Evolutionary conservation across 495 filamentous ascomycete genomes (phyloP).

Genomic region (Aspergillus bridgeri): DNA sequence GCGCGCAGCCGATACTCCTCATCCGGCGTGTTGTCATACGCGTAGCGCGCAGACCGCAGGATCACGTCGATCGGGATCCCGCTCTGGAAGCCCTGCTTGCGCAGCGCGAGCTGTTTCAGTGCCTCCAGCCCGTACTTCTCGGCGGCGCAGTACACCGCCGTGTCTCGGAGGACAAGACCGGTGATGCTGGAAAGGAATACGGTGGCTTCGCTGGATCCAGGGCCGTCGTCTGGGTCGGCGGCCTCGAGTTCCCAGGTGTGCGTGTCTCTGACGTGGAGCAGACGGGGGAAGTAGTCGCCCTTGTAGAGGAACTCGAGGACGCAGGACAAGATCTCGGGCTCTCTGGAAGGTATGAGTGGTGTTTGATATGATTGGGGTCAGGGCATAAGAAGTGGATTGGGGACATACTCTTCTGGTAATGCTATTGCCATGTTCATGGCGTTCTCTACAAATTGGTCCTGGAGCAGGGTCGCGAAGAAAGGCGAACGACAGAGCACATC

Average conservation of each 20-base stretch:
- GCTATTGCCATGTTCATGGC: conserved; percentile 53
- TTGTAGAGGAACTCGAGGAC: conserved; percentile 70
- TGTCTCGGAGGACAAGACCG: conserved; percentile 78
- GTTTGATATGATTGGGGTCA: neutral
- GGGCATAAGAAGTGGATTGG: neutral
- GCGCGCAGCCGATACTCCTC: conserved; percentile 85
- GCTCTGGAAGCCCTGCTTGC: conserved; percentile 86
- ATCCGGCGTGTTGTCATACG: conserved; percentile 91
- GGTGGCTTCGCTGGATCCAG: conserved; percentile 68
- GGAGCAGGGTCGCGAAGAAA: conserved; percentile 53
- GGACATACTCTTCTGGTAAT: conserved; percentile 56
- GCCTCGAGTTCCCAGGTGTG: conserved; percentile 69
- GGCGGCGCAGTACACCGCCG: conserved; percentile 86
- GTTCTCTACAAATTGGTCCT: conserved; percentile 56
- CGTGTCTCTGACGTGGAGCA: conserved; percentile 46
- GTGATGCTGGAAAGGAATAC: conserved; percentile 65
- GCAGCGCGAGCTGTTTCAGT: conserved; percentile 80
- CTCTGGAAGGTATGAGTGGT: conserved; percentile 26
- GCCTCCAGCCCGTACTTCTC: conserved; percentile 82
- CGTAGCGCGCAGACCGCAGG: conserved; percentile 84
- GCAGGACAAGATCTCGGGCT: conserved; percentile 64
- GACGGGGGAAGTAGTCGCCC: conserved; percentile 62
- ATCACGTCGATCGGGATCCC: conserved; percentile 85
- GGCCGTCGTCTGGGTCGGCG: conserved; percentile 50
- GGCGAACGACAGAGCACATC: conserved; percentile 59